Percentiles rank a stretch among this genome's conserved stretches.
Conservation (phyloP, 2,329 filamentous ascomycete genomes). For the Alternaria solani region DNA sequence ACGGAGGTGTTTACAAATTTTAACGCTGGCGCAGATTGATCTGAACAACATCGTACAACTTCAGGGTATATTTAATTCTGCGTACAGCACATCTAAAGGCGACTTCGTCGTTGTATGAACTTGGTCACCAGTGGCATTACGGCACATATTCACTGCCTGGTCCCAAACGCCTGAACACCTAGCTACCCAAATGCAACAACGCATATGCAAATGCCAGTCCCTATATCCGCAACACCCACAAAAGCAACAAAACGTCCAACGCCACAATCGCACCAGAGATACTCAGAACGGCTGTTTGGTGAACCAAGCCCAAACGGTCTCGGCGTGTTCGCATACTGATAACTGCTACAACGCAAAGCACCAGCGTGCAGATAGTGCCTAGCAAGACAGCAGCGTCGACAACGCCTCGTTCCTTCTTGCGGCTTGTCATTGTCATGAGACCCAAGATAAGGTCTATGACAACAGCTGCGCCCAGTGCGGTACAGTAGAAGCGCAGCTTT, state of each 20-base stretch:
- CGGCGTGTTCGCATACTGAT: constrained; percentile 43
- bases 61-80: background rate
- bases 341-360: constrained; percentile 41
- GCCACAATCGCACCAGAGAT: constrained; percentile 37
- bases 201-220: background rate
- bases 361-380: constrained; percentile 71
- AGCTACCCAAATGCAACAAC: constrained; percentile 8
- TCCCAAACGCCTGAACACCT: background rate
- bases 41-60: background rate
- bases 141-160: background rate
- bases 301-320: constrained; percentile 43
- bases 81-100: background rate
- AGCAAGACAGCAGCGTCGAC: constrained; percentile 77
- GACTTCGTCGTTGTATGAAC: background rate
- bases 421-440: constrained; percentile 72
- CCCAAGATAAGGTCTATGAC: constrained; percentile 70
- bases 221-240: constrained; percentile 39
- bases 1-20: background rate
- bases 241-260: constrained; percentile 40
- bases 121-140: background rate
- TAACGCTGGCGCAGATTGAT: background rate
- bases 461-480: constrained; percentile 66
- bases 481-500: constrained; percentile 53
- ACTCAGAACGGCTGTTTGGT: constrained; percentile 39
- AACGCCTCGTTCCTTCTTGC: constrained; percentile 71